phyloP scores from a whole-genome alignment of 1,284 basidiomycete species.

The Earliella scabrosa region DNA sequence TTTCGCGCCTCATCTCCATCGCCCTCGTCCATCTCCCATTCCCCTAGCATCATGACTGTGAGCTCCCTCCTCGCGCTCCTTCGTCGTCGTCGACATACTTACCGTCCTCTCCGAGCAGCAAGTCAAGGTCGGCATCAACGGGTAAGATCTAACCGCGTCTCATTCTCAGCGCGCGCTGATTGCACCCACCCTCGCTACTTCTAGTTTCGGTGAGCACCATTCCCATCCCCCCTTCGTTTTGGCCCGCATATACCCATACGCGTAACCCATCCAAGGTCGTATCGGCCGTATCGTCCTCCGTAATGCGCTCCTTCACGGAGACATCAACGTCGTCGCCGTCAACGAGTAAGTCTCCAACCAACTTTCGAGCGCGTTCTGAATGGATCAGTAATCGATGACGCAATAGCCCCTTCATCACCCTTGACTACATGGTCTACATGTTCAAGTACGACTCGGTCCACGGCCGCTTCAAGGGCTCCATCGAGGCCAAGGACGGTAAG shows the following conservation, averaged over 20 bases:
- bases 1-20: conserved; percentile 4
- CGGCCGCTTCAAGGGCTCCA: conserved; percentile 90
- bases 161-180: conserved; percentile 23
- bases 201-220: conserved; percentile 82
- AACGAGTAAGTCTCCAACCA: conserved; percentile 77
- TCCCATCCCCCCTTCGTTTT: neutral
- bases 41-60: conserved; percentile 24
- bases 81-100: neutral
- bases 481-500: conserved; percentile 89
- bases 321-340: conserved; percentile 85
- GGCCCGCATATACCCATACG: conserved; percentile 8
- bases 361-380: too few relatives aligned
- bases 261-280: conserved; percentile 61
- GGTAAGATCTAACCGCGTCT: conserved; percentile 46
- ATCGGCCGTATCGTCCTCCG: conserved; percentile 98
- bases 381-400: too few relatives aligned
- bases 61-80: neutral
- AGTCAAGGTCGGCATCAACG: conserved; percentile 95
- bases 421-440: conserved; percentile 99
- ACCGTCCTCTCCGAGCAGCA: conserved; percentile 22
- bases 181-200: conserved; percentile 15
- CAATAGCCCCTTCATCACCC: conserved; percentile 90
- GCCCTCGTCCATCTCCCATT: conserved; percentile 8
- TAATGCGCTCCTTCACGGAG: conserved; percentile 84
- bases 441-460: conserved; percentile 99